phyloP scores from a whole-genome alignment of 2,329 filamentous ascomycete genomes.

The Epichloe amarillans region DNA sequence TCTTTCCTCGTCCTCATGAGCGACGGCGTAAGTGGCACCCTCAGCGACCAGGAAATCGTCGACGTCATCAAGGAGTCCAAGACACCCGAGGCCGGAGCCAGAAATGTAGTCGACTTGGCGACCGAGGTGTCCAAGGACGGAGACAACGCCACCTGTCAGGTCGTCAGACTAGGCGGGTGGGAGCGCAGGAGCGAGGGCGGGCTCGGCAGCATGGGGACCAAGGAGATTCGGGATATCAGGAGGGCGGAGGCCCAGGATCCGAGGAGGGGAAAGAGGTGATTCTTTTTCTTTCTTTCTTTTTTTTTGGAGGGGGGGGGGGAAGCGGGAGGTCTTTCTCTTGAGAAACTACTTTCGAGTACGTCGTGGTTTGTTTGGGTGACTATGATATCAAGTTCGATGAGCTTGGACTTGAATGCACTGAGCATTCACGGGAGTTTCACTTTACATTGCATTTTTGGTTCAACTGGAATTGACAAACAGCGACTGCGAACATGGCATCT shows the following conservation, averaged over 20 bases:
- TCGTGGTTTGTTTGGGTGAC: too few relatives aligned
- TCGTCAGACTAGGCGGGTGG: slow-evolving; percentile 56
- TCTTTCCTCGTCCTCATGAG: slow-evolving; percentile 79
- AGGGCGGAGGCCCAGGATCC: slow-evolving; percentile 72
- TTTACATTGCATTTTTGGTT: too few relatives aligned
- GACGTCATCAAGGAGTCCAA: slow-evolving; percentile 88
- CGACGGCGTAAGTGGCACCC: slow-evolving; percentile 76
- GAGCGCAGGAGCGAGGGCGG: slow-evolving; percentile 70
- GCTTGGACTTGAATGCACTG: too few relatives aligned
- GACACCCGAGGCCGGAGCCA: slow-evolving; percentile 76
- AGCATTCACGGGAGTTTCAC: too few relatives aligned
- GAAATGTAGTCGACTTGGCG: slow-evolving; percentile 70
- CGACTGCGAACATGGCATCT: too few relatives aligned
- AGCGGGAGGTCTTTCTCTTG: too few relatives aligned
- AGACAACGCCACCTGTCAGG: slow-evolving; percentile 57
- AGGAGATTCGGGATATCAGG: slow-evolving; percentile 78
- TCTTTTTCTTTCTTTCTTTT: neutral
- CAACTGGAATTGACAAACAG: too few relatives aligned
- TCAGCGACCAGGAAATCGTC: slow-evolving; percentile 89
- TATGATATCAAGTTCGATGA: too few relatives aligned
- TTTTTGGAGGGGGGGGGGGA: neutral
- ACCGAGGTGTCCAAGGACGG: slow-evolving; percentile 63
- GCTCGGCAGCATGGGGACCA: slow-evolving; percentile 76
- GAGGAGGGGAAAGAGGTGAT: slow-evolving; percentile 46
- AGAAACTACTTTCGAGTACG: neutral